phyloP scores from a whole-genome alignment of 495 filamentous ascomycete species.

The Durotheca rogersii region DNA sequence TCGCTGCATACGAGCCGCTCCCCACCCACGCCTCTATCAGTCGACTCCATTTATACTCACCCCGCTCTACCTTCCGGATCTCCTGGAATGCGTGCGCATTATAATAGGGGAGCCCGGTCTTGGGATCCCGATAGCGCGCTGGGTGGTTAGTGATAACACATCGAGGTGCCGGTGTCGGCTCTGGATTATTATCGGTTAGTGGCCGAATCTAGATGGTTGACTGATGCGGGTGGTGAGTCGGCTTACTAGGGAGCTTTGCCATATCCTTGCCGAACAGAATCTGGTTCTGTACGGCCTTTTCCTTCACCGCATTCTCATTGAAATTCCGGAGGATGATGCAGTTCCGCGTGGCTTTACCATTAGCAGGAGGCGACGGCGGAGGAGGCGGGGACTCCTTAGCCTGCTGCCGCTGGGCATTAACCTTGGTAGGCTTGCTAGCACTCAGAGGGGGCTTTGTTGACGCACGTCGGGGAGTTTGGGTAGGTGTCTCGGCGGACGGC shows the following conservation, averaged over 20 bases:
- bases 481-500: conserved; percentile 1
- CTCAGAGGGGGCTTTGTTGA: conserved; percentile 17
- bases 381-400: conserved; percentile 26
- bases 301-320: conserved; percentile 53
- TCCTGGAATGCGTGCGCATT: conserved; percentile 73
- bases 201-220: background rate
- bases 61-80: conserved; percentile 62
- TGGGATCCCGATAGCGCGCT: conserved; percentile 74
- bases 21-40: conserved; percentile 78
- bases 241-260: conserved; percentile 53
- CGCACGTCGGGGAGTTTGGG: conserved; percentile 8
- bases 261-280: conserved; percentile 56
- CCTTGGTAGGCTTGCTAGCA: conserved; percentile 15
- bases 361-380: conserved; percentile 27
- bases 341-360: conserved; percentile 45
- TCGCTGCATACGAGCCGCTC: conserved; percentile 56
- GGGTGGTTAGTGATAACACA: conserved; percentile 81
- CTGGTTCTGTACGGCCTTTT: conserved; percentile 55
- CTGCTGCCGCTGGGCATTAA: conserved; percentile 30
- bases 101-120: conserved; percentile 72
- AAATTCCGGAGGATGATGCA: conserved; percentile 60
- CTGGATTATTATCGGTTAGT: conserved; percentile 35
- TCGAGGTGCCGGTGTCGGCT: conserved; percentile 50
- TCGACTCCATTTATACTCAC: conserved; percentile 72
- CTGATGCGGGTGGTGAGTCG: background rate